Evolutionary conservation across 140 eudicot species (phyloP).

Genomic region (Anethum foeniculum): DNA sequence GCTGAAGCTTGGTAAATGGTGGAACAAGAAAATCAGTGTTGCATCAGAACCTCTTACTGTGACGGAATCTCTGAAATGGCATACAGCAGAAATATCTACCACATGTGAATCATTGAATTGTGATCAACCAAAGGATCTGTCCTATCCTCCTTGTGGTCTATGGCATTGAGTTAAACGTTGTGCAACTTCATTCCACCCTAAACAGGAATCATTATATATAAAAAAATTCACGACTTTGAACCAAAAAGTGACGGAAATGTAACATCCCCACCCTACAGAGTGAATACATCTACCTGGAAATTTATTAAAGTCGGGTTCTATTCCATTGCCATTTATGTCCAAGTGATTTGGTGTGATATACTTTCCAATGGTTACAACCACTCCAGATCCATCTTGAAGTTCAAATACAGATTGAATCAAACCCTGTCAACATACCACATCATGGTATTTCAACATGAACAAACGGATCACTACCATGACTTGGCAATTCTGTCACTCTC

Average conservation of each 20-base stretch:
- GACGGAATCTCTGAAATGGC: neutral
- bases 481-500: neutral
- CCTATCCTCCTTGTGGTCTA: slow-evolving; percentile 33
- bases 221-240: neutral
- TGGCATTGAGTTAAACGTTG: slow-evolving; percentile 64
- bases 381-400: slow-evolving; percentile 94
- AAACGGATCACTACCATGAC: neutral
- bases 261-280: neutral
- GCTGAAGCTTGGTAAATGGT: neutral
- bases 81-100: neutral
- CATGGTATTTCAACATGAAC: neutral
- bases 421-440: slow-evolving; percentile 36
- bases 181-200: slow-evolving; percentile 72
- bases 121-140: neutral
- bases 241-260: neutral
- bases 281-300: slow-evolving; percentile 47
- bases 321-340: slow-evolving; percentile 90
- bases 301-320: slow-evolving; percentile 74
- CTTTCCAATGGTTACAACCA: slow-evolving; percentile 90
- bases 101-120: neutral
- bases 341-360: slow-evolving; percentile 82
- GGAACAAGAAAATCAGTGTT: neutral
- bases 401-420: slow-evolving; percentile 88
- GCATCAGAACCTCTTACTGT: neutral
- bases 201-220: slow-evolving; percentile 2